Evolutionary conservation across 2,329 filamentous ascomycete genomes (phyloP), one percentile per base, ranked within the genome.

Genomic region (Tolypocladium endophyticum): DNA sequence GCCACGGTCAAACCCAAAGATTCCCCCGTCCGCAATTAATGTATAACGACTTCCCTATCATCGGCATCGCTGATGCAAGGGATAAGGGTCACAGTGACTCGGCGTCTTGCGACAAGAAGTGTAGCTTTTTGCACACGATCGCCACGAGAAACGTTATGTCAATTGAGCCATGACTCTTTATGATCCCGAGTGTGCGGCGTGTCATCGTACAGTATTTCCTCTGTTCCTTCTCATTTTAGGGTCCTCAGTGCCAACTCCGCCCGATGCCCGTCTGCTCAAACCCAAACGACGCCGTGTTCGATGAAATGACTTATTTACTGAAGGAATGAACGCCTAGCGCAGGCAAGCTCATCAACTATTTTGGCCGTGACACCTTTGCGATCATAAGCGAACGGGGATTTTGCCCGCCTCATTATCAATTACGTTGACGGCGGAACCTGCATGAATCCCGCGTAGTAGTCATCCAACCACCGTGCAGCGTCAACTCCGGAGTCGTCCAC

Each of bases 371-470:
- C 28, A 23, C 28, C 18, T n/a, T 5, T 33, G 50, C 8, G 3
- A 30, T 20, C 6, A 25, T 14, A 53, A 30, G 12, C 55, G 6
- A 41, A 23, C 9, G 7, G n/a, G 6, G n/a, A n/a, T 5, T 8
- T 5, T 23, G 12, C 30, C 33, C 28, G 20, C 16, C 54, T 50
- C 41, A 28, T 18, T n/a, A 9, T 9, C 38, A 28, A 50, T n/a
- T 36, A 33, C 23, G 9, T 35, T 39, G 38, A 4, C 20, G 59
- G 63, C n/a, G 80, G 80, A 41, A 82, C 68, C 67, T 82, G 74
- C 70, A 84, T 72, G 67, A 84, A 84, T 33, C 79, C 77, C 52
- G 74, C 74, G 64, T 82, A 84, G 66, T 84, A 84, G 20, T 70
- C 68, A 64, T 83, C 80, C 30, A 84, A 71, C 81, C 81, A 84